Conservation (phyloP, 2,329 filamentous ascomycete genomes). For the Calonectria montana region DNA sequence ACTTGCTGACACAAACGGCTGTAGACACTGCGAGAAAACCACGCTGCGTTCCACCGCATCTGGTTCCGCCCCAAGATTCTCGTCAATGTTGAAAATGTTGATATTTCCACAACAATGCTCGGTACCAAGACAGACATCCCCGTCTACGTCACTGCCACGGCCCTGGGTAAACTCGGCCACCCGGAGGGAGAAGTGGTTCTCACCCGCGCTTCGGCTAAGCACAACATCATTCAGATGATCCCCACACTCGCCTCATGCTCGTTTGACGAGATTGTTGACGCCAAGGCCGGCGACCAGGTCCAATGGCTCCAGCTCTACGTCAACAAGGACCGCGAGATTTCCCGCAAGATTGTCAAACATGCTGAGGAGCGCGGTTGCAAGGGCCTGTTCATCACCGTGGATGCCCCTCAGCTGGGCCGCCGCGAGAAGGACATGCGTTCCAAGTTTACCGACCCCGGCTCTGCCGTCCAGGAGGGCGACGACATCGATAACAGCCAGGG, state of each 20-base stretch:
- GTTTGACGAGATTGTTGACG: conserved; percentile 97
- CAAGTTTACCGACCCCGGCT: conserved; percentile 88
- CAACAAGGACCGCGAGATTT: conserved; percentile 94
- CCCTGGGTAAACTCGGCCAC: conserved; percentile 93
- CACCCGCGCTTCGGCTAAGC: conserved; percentile 83
- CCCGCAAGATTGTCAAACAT: conserved; percentile 88
- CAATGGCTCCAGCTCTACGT: conserved; percentile 99
- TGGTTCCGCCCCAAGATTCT: conserved; percentile 94
- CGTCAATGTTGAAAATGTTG: conserved; percentile 88
- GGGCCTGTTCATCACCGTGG: conserved; percentile 97
- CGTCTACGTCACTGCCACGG: conserved; percentile 97
- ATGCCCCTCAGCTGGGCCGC: conserved; percentile 93
- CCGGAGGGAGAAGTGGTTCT: conserved; percentile 94
- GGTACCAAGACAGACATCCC: conserved; percentile 86
- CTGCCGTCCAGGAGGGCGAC: conserved; percentile 82
- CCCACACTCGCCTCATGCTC: conserved; percentile 96
- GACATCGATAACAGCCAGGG: conserved; percentile 89
- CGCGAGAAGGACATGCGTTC: conserved; percentile 98
- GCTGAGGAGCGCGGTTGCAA: conserved; percentile 93
- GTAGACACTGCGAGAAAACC: conserved; percentile 94
- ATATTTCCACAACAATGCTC: conserved; percentile 93
- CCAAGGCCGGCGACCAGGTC: conserved; percentile 79
- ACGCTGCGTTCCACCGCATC: conserved; percentile 95
- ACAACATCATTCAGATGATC: conserved; percentile 98
- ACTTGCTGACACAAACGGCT: conserved; percentile 9